A percentile compares a stretch with the other conserved stretches of the same genome.
Conservation (phyloP, 1,284 basidiomycete genomes). For the Malassezia arunalokei region DNA sequence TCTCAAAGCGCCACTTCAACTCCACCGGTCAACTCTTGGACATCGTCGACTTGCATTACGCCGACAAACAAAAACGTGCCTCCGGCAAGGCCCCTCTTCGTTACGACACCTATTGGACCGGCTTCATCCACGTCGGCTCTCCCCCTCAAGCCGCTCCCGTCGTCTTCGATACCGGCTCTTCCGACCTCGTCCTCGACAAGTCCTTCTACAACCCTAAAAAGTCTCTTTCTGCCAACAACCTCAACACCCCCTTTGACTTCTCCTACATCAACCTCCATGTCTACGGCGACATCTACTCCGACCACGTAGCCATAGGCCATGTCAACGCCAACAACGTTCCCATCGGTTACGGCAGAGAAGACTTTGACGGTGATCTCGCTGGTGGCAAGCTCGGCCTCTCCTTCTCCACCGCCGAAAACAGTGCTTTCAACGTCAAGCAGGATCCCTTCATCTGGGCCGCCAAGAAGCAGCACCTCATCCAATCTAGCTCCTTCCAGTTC, state of each 20-base stretch:
- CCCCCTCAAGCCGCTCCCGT: conserved; percentile 23
- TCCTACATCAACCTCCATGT: conserved; percentile 54
- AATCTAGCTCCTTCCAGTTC: conserved; percentile 48
- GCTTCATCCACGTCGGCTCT: conserved; percentile 27
- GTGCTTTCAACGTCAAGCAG: conserved; percentile 50
- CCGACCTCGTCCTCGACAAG: conserved; percentile 36
- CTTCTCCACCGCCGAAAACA: conserved; percentile 47
- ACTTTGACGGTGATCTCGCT: background rate
- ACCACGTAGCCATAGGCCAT: conserved; percentile 49
- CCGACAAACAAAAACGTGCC: background rate
- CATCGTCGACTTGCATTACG: background rate
- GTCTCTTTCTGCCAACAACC: conserved; percentile 23
- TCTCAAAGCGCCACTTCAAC: background rate
- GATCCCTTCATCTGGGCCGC: conserved; percentile 30
- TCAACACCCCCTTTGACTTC: conserved; percentile 49
- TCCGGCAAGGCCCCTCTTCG: background rate
- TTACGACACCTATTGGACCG: conserved; percentile 17
- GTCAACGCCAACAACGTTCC: conserved; percentile 41
- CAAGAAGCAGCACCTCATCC: conserved; percentile 20
- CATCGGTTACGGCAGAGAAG: conserved; percentile 44
- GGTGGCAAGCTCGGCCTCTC: background rate
- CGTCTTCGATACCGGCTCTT: conserved; percentile 44
- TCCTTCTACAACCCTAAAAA: conserved; percentile 26
- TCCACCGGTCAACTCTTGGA: background rate
- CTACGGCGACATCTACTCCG: conserved; percentile 51